Base-by-base conservation (phyloP, 345 rosid species). In the Pistacia vera region DNA sequence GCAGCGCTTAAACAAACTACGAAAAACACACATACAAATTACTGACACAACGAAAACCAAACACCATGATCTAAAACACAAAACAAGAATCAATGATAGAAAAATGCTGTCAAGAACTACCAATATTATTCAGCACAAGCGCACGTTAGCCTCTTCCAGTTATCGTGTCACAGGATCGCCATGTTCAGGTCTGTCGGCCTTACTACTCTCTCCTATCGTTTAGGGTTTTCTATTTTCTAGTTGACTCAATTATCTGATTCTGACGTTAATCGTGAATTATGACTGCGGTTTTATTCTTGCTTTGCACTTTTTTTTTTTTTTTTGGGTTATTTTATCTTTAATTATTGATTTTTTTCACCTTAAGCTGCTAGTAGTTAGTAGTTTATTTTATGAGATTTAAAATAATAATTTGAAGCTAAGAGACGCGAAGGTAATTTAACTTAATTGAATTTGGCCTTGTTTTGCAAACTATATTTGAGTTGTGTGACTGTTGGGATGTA, bases 121-220 rank as follows among this genome's bases (percentile, higher is more conserved):
- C 2, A 28, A 18, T 60, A 58, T 73, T 66, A 6, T 61, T 71
- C 66, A 10, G 67, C 73, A 2, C 71, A 67, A 65, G 56, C 48
- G 57, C 56, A 14, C 59, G 71, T 70, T 87, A 79, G 79, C 83
- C 38, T 55, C 72, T 25, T 28, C 76, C 22, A 13, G 16, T 63
- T 60, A 38, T 65, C 41, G 65, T 8, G 17, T 12, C 62, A n/a
- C 28, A 54, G 69, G 60, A 71, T 80, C 86, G 85, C 87, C 83
- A 90, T 90, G 95, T 87, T 87, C 57, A 89, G 92, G 95, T 91
- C 59, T 9, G 20, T 67, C 2, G 11, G 20, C 56, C 38, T 41
- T 41, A 5, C 30, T 28, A 5, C 6, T 58, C 17, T 12, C 49
- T 36, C 22, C 18, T 62, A 0, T 16, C 36, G 20, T 18, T 36